These are phyloP conservation scores for Ramaria rubella DNA, from an alignment of 768 basidiomycete species.

Conservation along the genomic window DNA sequence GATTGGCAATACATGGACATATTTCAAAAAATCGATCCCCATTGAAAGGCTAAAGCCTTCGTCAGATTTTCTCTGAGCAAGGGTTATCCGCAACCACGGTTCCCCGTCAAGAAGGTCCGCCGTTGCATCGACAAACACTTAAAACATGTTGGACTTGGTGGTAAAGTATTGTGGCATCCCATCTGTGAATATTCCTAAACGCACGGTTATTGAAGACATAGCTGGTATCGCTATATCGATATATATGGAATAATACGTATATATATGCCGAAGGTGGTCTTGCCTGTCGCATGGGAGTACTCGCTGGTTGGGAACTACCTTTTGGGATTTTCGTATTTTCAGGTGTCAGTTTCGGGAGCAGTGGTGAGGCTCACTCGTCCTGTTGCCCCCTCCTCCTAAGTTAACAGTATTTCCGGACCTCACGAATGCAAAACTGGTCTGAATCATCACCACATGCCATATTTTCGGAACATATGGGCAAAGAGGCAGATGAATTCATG, in stretches of 20 bases:
- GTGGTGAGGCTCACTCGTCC: conserved; percentile 1
- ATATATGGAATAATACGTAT: not conserved
- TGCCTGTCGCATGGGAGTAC: conserved; percentile 4
- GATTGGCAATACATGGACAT: not conserved
- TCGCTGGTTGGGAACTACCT: conserved; percentile 3
- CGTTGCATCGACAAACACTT: not conserved
- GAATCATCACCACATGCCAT: no score
- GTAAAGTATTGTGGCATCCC: conserved; percentile 2
- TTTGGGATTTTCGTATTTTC: conserved; percentile 3
- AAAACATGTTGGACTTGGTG: not conserved
- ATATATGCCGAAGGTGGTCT: not conserved
- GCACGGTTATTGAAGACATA: not conserved
- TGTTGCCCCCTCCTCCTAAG: no score
- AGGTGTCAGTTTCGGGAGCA: conserved; percentile 1
- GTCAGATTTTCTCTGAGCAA: not conserved
- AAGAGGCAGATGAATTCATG: no score
- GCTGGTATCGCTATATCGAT: not conserved
- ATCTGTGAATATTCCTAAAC: not conserved
- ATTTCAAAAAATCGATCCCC: not conserved
- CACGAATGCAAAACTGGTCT: no score
- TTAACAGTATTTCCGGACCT: no score
- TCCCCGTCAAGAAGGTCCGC: not conserved
- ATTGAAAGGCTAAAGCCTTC: not conserved
- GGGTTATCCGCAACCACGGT: not conserved
- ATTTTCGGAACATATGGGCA: no score